Conservation (phyloP, 495 filamentous ascomycete species). For the Rhypophila decipiens region DNA sequence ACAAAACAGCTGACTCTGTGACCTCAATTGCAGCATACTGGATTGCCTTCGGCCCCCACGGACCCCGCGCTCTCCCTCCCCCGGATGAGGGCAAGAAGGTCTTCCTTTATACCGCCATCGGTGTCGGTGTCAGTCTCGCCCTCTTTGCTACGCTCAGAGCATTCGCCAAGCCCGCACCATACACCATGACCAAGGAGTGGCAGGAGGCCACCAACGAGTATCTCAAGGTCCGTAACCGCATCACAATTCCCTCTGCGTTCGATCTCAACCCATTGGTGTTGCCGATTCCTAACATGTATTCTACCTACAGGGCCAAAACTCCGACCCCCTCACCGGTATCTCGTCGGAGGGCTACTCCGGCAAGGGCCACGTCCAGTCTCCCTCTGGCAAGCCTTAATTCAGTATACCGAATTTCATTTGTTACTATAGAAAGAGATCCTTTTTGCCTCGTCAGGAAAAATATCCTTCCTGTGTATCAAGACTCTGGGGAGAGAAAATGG, state of each 20-base stretch:
- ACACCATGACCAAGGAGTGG: constrained; percentile 91
- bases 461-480: constrained; percentile 10
- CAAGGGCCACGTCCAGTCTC: constrained; percentile 75
- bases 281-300: constrained; percentile 14
- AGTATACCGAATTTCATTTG: constrained; percentile 26
- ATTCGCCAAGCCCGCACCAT: constrained; percentile 62
- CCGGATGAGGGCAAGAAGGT: constrained; percentile 77
- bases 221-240: constrained; percentile 67
- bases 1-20: constrained; percentile 2
- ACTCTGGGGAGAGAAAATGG: constrained; percentile 6
- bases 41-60: constrained; percentile 95
- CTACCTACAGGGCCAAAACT: constrained; percentile 60
- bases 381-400: constrained; percentile 32
- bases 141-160: constrained; percentile 60
- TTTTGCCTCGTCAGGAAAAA: background rate
- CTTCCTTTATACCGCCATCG: constrained; percentile 59
- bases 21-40: constrained; percentile 63
- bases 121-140: constrained; percentile 51
- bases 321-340: constrained; percentile 86
- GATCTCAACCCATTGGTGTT: background rate
- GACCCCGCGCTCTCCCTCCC: constrained; percentile 73
- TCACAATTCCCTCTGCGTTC: background rate
- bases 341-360: constrained; percentile 74
- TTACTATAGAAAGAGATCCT: constrained; percentile 25
- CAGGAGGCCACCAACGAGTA: constrained; percentile 90